Base-by-base conservation (phyloP, 176 grass and related monocot genomes). In the Saccharum spontaneum region DNA sequence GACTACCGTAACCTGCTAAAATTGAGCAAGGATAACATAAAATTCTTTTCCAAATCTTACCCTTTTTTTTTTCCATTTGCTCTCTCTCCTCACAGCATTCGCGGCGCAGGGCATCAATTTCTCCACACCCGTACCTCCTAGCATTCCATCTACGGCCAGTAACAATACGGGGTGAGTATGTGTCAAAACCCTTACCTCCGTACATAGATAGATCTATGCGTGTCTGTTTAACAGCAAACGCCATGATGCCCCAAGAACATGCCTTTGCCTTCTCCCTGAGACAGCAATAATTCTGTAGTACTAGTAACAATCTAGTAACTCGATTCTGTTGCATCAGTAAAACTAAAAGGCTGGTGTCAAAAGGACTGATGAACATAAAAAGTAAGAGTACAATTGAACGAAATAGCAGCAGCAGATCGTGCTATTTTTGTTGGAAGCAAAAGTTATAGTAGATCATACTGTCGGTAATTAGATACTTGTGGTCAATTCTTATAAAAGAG, bases 61-160 rank as follows among this genome's bases (percentile, higher is more conserved):
- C 7, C n/a, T n/a, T 43, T 75, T 4, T 4, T 0, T 46, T 38
- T 41, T 28, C 28, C 28, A 28, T 28, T 45, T 80, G 20, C 5
- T 79, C 50, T 83, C 8, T 79, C 44, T 86, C 71, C 72, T 17
- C 41, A 44, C 87, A 94, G 87, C 84, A 36, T 87, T 92, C 39
- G 82, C 83, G 7, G 90, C 93, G 23, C 87, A 87, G 23, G 87
- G 87, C 49, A 92, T 90, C 46, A 86, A 79, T 76, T 94, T 92
- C 75, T 83, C 81, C 15, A 52, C 87, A 31, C 67, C 79, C 2
- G 44, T 33, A 46, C 71, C 76, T 79, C 83, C 83, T 65, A 84
- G 64, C 64, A 50, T 86, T 31, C 82, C 83, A 28, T 87, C 81
- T 37, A 83, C 73, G 49, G 90, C 82, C 66, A 64, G 75, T 30